Evolutionary conservation across 805 yeast species (phyloP).

Genomic region (Ogataea nonfermentans): DNA sequence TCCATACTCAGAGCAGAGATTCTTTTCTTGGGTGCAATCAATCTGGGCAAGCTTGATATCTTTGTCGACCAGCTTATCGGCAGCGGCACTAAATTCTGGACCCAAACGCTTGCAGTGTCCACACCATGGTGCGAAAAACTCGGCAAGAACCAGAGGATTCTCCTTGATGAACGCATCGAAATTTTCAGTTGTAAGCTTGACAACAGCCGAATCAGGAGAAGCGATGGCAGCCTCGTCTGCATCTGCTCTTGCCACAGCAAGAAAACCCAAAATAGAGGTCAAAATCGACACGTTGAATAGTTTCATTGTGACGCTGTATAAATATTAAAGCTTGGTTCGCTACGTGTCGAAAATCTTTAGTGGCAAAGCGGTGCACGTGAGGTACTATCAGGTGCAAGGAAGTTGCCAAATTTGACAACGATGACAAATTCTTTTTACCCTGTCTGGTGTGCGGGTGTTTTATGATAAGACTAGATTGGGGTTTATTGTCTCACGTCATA

Average conservation of each 20-base stretch:
- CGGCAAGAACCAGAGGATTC: slow-evolving; percentile 79
- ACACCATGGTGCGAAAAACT: slow-evolving; percentile 97
- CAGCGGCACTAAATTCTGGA: slow-evolving; percentile 76
- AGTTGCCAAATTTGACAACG: not conserved
- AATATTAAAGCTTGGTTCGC: not conserved
- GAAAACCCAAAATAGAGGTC: slow-evolving; percentile 40
- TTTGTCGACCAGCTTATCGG: slow-evolving; percentile 57
- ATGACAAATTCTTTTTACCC: slow-evolving; percentile 1
- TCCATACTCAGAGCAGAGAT: slow-evolving; percentile 63
- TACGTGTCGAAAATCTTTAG: slow-evolving; percentile 8
- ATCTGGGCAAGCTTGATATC: slow-evolving; percentile 75
- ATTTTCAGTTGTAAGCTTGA: slow-evolving; percentile 64
- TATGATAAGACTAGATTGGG: no score
- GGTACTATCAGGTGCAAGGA: not conserved
- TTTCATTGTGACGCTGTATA: slow-evolving; percentile 35
- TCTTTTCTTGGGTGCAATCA: slow-evolving; percentile 79
- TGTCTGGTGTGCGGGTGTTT: slow-evolving; percentile 3
- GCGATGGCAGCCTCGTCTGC: slow-evolving; percentile 64
- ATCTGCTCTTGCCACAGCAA: slow-evolving; percentile 26
- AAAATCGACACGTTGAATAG: slow-evolving; percentile 38
- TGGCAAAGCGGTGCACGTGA: slow-evolving; percentile 8
- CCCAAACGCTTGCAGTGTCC: slow-evolving; percentile 91
- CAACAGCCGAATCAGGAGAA: slow-evolving; percentile 82
- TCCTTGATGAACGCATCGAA: slow-evolving; percentile 64
- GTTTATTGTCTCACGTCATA: slow-evolving; percentile 1